Percentiles rank a stretch among this genome's conserved stretches.
These are phyloP conservation scores for Hypoxylon fragiforme DNA, from an alignment of 495 filamentous ascomycete species.

Conservation along the genomic window DNA sequence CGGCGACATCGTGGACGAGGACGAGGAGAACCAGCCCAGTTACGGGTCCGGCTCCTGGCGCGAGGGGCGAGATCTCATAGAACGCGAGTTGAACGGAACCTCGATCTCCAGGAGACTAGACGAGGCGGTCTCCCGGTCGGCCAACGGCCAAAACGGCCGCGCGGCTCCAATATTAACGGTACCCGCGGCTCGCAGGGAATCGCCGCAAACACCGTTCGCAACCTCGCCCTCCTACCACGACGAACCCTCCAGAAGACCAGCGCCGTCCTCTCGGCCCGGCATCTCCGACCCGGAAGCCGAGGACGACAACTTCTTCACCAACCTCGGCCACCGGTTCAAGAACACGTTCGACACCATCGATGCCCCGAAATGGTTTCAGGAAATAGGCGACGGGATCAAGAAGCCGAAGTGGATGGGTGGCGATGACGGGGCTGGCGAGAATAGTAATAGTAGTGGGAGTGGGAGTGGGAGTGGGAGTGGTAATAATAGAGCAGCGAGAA, in stretches of 20 bases:
- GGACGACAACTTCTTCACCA: constrained; percentile 79
- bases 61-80: constrained; percentile 91
- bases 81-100: constrained; percentile 76
- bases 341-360: constrained; percentile 91
- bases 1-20: constrained; percentile 75
- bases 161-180: constrained; percentile 45
- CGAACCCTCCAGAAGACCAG: constrained; percentile 32
- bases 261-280: constrained; percentile 35
- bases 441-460: too few species aligned
- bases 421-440: constrained; percentile 46
- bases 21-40: constrained; percentile 66
- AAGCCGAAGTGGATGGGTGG: constrained; percentile 85
- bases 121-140: constrained; percentile 31
- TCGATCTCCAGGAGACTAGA: constrained; percentile 44
- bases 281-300: constrained; percentile 53
- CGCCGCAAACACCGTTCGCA: constrained; percentile 44
- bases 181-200: constrained; percentile 23
- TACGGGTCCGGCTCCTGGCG: constrained; percentile 86
- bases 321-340: constrained; percentile 78
- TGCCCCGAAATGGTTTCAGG: constrained; percentile 76
- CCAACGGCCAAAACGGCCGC: constrained; percentile 28
- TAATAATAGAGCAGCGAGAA: constrained; percentile 17
- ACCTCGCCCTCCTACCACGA: constrained; percentile 43
- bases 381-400: constrained; percentile 65
- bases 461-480: too few species aligned